These are phyloP conservation scores for Macadamia integrifolia DNA, from an alignment of 164 flowering plant species.

Conservation along the genomic window DNA sequence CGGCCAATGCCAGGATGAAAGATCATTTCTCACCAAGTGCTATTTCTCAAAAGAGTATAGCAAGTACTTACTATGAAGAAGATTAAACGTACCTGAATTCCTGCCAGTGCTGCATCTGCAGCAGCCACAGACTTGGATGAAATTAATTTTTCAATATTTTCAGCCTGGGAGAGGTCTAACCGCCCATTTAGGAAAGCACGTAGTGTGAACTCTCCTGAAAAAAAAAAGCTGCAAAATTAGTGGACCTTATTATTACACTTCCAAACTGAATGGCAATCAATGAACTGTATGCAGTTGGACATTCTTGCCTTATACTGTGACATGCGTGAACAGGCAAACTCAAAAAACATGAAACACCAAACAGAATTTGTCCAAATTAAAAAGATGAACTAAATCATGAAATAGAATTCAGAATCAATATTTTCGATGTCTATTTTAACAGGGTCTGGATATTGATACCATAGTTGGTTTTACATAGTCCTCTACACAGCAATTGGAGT, in stretches of 20 bases:
- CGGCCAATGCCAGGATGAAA: background rate
- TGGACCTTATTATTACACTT: background rate
- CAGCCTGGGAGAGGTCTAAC: constrained; percentile 93
- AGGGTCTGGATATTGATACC: too few species aligned
- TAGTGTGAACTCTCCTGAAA: constrained; percentile 86
- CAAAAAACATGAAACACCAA: too few species aligned
- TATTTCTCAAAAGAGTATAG: background rate
- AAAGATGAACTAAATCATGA: too few species aligned
- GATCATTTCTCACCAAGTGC: background rate
- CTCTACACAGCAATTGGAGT: too few species aligned
- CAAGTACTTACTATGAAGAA: background rate
- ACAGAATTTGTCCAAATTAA: too few species aligned
- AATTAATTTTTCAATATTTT: constrained; percentile 70
- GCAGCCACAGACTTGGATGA: constrained; percentile 83
- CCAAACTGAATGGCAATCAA: background rate
- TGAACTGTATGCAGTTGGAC: background rate
- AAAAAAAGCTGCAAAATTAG: background rate
- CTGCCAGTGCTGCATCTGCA: constrained; percentile 91
- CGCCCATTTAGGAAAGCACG: constrained; percentile 99
- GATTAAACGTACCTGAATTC: constrained; percentile 61
- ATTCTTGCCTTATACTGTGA: background rate
- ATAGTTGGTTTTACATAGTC: too few species aligned
- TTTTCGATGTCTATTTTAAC: too few species aligned
- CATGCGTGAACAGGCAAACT: background rate
- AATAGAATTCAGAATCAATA: too few species aligned